These are phyloP conservation scores for Gremmenia infestans DNA, from an alignment of 2,329 filamentous ascomycete genomes.

Conservation along the genomic window DNA sequence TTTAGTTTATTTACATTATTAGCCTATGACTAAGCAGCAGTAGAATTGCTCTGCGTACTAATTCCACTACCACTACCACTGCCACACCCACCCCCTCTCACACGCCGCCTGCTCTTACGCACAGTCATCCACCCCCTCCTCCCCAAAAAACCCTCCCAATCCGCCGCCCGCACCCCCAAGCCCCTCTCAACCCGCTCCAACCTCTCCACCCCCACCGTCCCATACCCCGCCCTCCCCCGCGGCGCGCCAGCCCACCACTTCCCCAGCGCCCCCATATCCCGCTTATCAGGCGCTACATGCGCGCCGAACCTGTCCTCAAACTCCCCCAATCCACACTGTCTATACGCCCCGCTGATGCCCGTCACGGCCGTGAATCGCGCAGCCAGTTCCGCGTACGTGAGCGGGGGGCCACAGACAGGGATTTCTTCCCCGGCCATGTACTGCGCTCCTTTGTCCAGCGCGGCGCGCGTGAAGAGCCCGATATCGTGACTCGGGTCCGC, in stretches of 20 bases:
- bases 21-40: too few relatives aligned
- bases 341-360: too few relatives aligned
- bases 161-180: not conserved
- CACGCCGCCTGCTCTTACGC: too few relatives aligned
- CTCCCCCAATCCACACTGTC: too few relatives aligned
- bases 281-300: not conserved
- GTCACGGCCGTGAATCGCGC: too few relatives aligned
- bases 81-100: too few relatives aligned
- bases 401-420: not conserved
- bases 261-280: not conserved
- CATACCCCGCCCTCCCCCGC: slow-evolving; percentile 1
- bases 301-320: too few relatives aligned
- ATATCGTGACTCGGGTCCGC: slow-evolving; percentile 4
- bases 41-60: too few relatives aligned
- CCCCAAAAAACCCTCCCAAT: slow-evolving; percentile 4
- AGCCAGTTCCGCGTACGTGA: slow-evolving; percentile 2
- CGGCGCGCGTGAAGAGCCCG: slow-evolving; percentile 2
- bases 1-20: too few relatives aligned
- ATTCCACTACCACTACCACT: too few relatives aligned
- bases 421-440: not conserved
- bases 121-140: not conserved
- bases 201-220: not conserved
- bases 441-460: not conserved
- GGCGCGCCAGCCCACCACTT: slow-evolving; percentile 2
- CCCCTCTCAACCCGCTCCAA: not conserved